Percentiles rank a stretch among this genome's conserved stretches.
phyloP scores from a whole-genome alignment of 257 asterid species.

The Lycium ferocissimum region DNA sequence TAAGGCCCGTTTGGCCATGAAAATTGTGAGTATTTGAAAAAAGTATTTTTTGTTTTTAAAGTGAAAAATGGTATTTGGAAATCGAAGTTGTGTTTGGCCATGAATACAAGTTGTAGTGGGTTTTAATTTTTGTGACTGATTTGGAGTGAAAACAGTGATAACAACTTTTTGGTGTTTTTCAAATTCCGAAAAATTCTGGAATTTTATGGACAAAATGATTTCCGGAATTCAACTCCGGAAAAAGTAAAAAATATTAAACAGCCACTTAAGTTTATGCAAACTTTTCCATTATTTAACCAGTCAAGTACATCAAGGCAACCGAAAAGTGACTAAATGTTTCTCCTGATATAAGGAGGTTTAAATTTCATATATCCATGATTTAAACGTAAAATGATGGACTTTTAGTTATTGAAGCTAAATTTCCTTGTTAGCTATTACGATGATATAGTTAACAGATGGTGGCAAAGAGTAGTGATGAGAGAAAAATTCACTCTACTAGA shows the following conservation, averaged over 20 bases:
- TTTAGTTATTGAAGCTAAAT: not conserved
- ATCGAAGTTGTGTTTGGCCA: too few species aligned
- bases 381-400: not conserved
- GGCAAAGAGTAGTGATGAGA: not conserved
- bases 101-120: too few species aligned
- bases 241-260: not conserved
- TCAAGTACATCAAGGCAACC: not conserved
- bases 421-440: not conserved
- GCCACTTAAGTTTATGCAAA: not conserved
- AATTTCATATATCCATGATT: conserved; percentile 12
- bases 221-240: too few species aligned
- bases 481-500: conserved; percentile 21
- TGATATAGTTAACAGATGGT: not conserved
- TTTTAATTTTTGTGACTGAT: too few species aligned
- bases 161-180: too few species aligned
- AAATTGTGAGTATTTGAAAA: too few species aligned
- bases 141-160: too few species aligned
- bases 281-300: not conserved
- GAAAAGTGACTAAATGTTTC: conserved; percentile 28
- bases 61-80: too few species aligned
- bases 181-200: too few species aligned
- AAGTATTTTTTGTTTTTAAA: too few species aligned
- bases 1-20: too few species aligned
- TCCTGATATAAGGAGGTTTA: conserved; percentile 5
- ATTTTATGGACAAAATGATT: too few species aligned